Percentiles rank a stretch among this genome's conserved stretches.
Evolutionary conservation across 176 grass and related monocot genomes (phyloP).

Genomic region (Carex pumila): DNA sequence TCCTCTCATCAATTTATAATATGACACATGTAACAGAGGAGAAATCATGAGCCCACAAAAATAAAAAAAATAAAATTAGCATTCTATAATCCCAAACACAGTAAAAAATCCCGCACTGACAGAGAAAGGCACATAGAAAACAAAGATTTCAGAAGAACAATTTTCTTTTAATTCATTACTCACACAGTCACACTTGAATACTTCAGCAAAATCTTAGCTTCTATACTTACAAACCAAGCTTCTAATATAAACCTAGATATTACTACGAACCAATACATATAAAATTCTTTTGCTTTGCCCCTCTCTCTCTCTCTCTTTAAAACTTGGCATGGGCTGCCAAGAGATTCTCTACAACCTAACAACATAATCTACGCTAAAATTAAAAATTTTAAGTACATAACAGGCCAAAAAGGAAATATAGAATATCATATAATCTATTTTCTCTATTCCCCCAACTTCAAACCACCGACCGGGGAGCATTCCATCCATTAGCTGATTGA

Average conservation of each 20-base stretch:
- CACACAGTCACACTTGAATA: neutral
- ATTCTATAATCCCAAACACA: no score
- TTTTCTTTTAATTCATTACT: no score
- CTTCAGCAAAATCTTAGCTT: neutral
- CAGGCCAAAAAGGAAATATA: neutral
- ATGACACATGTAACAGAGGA: no score
- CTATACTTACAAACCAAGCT: conserved; percentile 6
- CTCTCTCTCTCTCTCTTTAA: neutral
- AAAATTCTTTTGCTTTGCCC: neutral
- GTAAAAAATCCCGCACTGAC: no score
- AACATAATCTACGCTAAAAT: neutral
- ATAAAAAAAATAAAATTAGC: no score
- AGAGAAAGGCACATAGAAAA: no score
- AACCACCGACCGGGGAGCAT: conserved; percentile 2
- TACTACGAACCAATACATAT: neutral
- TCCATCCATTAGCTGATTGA: neutral
- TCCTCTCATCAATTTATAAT: no score
- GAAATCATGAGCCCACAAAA: no score
- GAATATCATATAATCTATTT: neutral
- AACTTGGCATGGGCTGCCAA: neutral
- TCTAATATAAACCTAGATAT: neutral
- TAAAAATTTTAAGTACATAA: neutral
- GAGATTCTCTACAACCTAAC: neutral
- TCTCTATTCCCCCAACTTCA: neutral
- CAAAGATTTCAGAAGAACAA: no score